Evolutionary conservation across 2,329 filamentous ascomycete genomes (phyloP), one percentile per base, ranked within the genome.

Genomic region (Aspergillus fumigatus): DNA sequence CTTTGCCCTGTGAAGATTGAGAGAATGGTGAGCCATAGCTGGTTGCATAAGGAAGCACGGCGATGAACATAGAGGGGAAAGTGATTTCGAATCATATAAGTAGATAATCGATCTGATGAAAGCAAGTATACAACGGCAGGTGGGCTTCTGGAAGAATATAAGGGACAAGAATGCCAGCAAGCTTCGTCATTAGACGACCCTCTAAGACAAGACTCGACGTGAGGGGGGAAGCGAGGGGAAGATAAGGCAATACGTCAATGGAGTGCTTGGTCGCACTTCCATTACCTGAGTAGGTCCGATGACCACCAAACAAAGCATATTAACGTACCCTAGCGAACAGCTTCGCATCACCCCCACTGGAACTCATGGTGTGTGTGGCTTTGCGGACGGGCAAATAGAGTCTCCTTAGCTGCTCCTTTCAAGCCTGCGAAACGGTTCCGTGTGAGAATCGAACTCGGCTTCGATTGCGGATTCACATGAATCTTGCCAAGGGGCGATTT

Each of bases 241-340:
- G 53, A 60, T 57, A 47, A 55, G 51, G 50, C 19, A 54, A 27
- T 21, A 19, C 21, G 10, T 6, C 14, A 26, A 35, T 35, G 27
- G 8, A 51, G 26, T 23, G 49, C 27, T 51, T 35, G 6, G 40
- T 54, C 27, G 52, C 54, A 45, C 48, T 52, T 54, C 51, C 40
- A 53, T 53, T n/a, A 40, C 27, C 29, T 26, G 17, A 23, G 32
- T 50, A n/a, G 54, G 55, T 55, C 40, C 38, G 38, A 54, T 61
- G 40, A 56, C 50, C 57, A 56, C 40, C 64, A 62, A 62, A 54
- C 58, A 61, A 56, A 62, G 57, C 62, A 61, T 59, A 59, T 60
- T 58, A 58, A 86, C 86, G 69, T 88, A 99, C 94, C 82, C 94
- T 87, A 76, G 94, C 93, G 82, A 99, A 99, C 80, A 99, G 88